phyloP scores from a whole-genome alignment of 768 basidiomycete species.

The Amanita inopinata region DNA sequence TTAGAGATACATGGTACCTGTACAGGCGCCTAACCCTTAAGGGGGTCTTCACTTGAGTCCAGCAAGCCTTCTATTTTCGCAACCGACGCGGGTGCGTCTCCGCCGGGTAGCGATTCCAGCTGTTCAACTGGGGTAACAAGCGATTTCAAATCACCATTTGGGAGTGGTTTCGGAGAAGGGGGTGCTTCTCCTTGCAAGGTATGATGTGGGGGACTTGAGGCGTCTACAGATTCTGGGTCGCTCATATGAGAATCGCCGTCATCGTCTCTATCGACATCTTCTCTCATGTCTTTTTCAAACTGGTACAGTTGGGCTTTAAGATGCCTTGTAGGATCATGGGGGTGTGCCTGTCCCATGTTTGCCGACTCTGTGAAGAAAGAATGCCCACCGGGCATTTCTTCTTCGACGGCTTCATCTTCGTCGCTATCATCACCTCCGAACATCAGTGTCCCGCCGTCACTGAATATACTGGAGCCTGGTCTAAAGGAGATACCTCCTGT shows the following conservation, averaged over 20 bases:
- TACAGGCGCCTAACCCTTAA: slow-evolving; percentile 16
- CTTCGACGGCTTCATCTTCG: slow-evolving; percentile 51
- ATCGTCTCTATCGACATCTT: slow-evolving; percentile 25
- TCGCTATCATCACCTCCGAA: slow-evolving; percentile 59
- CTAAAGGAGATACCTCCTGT: slow-evolving; percentile 58
- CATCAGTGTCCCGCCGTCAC: slow-evolving; percentile 44
- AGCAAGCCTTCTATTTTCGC: slow-evolving; percentile 56
- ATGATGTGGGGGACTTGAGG: slow-evolving; percentile 12
- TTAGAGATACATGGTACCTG: slow-evolving; percentile 8
- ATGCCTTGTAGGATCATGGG: slow-evolving; percentile 43
- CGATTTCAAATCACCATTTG: slow-evolving; percentile 35
- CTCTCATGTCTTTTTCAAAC: slow-evolving; percentile 40
- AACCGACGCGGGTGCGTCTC: slow-evolving; percentile 44
- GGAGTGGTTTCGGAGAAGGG: slow-evolving; percentile 31
- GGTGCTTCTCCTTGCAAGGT: slow-evolving; percentile 34
- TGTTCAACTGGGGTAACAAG: slow-evolving; percentile 33
- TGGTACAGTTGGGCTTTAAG: slow-evolving; percentile 56
- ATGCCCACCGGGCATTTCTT: slow-evolving; percentile 25
- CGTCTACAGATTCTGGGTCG: slow-evolving; percentile 16
- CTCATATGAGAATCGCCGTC: slow-evolving; percentile 27
- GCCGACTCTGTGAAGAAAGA: slow-evolving; percentile 43
- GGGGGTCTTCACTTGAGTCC: slow-evolving; percentile 55
- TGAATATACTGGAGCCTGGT: slow-evolving; percentile 42
- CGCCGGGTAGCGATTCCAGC: slow-evolving; percentile 37
- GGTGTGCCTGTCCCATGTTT: slow-evolving; percentile 32